A percentile compares a stretch with the other conserved stretches of the same genome.
Evolutionary conservation across 2,329 filamentous ascomycete genomes (phyloP).

Genomic region (Fusarium gaditjirri): DNA sequence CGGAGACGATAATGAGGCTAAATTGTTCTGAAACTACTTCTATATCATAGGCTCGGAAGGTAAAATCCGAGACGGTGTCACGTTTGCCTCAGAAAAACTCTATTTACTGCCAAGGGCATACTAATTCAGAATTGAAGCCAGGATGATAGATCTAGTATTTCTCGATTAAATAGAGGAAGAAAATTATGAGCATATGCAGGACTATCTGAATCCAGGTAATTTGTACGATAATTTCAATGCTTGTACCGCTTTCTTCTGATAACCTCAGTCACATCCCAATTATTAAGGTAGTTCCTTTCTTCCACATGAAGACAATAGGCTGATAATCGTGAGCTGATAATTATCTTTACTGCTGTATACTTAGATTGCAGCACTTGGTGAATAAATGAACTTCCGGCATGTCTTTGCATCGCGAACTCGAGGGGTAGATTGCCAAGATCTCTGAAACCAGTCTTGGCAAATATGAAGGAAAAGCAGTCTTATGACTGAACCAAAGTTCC

Average conservation of each 20-base stretch:
- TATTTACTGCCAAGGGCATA: rapidly evolving
- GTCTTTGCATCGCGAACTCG: rapidly evolving
- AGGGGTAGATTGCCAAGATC: neutral
- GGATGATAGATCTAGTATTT: rapidly evolving
- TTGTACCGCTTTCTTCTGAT: neutral
- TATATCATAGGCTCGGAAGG: neutral
- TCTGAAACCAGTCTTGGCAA: neutral
- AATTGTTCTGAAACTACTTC: neutral
- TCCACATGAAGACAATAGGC: no score
- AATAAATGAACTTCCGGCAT: rapidly evolving
- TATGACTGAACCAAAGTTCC: neutral
- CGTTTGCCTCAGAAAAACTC: neutral
- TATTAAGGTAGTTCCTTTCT: no score
- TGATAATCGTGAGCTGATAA: no score
- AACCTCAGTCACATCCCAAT: no score
- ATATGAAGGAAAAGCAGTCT: neutral
- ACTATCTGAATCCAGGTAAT: rapidly evolving
- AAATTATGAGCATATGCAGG: rapidly evolving
- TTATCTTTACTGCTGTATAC: no score
- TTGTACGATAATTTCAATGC: neutral
- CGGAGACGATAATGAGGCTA: neutral
- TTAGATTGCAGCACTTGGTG: rapidly evolving
- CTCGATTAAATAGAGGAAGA: rapidly evolving
- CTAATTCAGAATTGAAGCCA: rapidly evolving
- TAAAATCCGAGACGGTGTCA: neutral